Evolutionary conservation across 352 stramenopile species (phyloP).

Genomic region (Phytopythium helicoides): DNA sequence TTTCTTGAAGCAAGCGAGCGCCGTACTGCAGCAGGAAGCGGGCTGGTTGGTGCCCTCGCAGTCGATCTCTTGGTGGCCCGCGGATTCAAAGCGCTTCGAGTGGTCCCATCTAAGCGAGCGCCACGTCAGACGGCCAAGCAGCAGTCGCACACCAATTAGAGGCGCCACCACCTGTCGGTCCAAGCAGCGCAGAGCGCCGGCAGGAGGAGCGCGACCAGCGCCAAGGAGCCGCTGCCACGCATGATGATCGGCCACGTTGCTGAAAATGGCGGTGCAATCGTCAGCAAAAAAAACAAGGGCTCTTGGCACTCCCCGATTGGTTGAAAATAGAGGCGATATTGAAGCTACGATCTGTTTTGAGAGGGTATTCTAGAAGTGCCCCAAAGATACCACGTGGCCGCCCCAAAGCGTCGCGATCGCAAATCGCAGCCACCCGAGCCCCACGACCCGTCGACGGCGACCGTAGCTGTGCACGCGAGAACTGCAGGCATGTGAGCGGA

Average conservation of each 20-base stretch:
- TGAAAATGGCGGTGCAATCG: slow-evolving; percentile 1
- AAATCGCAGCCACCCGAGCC: not conserved
- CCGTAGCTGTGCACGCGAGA: too few relatives aligned
- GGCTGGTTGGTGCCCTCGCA: slow-evolving; percentile 51
- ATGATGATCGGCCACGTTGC: slow-evolving; percentile 1
- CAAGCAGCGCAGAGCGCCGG: slow-evolving; percentile 31
- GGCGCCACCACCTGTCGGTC: slow-evolving; percentile 41
- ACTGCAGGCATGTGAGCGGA: too few relatives aligned
- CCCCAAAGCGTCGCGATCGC: not conserved
- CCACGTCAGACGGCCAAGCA: not conserved
- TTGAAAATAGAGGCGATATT: slow-evolving; percentile 8
- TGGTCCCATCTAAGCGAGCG: slow-evolving; percentile 56
- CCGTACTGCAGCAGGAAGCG: slow-evolving; percentile 76
- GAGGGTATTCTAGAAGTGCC: slow-evolving; percentile 29
- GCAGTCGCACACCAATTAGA: not conserved
- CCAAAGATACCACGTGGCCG: slow-evolving; percentile 12
- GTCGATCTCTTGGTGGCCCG: slow-evolving; percentile 56
- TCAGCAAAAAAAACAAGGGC: too few relatives aligned
- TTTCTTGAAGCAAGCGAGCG: too few relatives aligned
- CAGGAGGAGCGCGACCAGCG: slow-evolving; percentile 12
- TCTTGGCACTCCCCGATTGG: not conserved
- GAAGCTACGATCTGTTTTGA: slow-evolving; percentile 19
- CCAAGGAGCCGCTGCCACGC: slow-evolving; percentile 2
- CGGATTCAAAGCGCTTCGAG: slow-evolving; percentile 72
- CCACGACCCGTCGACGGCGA: too few relatives aligned